Base-by-base conservation (phyloP, 768 basidiomycete genomes). In the Boletus insuetus region DNA sequence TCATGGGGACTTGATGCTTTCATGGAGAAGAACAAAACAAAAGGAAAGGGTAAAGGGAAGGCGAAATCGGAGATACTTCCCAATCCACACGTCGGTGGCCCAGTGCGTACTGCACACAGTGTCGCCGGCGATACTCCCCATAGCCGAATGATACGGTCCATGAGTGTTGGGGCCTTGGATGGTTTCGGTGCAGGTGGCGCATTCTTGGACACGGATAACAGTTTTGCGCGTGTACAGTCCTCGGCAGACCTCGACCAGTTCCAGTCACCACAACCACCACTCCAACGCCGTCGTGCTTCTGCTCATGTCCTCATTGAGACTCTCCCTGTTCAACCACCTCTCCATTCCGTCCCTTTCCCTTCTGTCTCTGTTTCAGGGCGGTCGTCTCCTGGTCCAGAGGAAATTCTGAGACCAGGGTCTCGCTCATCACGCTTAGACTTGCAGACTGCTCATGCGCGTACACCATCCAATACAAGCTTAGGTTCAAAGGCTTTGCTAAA, bases 1-100 rank as follows among this genome's bases (percentile, higher is more conserved):
- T 91, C 89, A 17, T 94, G 89, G 91, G 91, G 91, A 4, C 76
- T 94, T 24, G 87, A 91, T 55, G 80, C 83, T 7, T 84, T 91
- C 71, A 83, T 90, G 57, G 79, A 83, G 1, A 87, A 88, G 61
- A 83, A 87, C 60, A 87, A 85, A 72, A 68, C 69, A 29, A 73
- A 69, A 53, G 64, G 64, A 17, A 81, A 70, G 66, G 67, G 67
- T 6, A 78, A 75, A 51, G 67, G 64, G 17, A 77, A 72, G 51
- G 61, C 69, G n/a, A 74, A 67, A 55, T 68, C 73, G 50, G 67
- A 65, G 38, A 60, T 67, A 13, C 65, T 82, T 16, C 80, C 80
- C 20, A 81, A 78, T 71, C 73, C 78, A 59, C 68, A 78, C 65
- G 61, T 73, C 64, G 53, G 63, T 72, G 16, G 6, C 11, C 44